Evolutionary conservation across 192 early-diverging fungal genomes (phyloP).

Genomic region (Backusella mclennaniae): DNA sequence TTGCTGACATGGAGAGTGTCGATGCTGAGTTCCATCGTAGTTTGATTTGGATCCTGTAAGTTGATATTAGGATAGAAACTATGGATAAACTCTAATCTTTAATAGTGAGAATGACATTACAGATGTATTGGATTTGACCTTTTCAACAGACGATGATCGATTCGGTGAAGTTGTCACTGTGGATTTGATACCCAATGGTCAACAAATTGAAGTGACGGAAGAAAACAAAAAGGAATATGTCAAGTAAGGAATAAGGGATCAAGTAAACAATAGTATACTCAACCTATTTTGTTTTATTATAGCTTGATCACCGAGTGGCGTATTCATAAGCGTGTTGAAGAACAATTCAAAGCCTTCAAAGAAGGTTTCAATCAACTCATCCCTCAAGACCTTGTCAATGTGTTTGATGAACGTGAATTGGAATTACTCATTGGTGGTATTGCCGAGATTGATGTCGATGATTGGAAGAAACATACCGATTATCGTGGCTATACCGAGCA

Average conservation of each 20-base stretch:
- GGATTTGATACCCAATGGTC: slow-evolving; percentile 86
- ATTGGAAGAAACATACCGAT: slow-evolving; percentile 99
- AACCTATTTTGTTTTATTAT: not conserved
- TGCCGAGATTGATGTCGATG: slow-evolving; percentile 94
- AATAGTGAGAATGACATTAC: slow-evolving; percentile 82
- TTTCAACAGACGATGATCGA: slow-evolving; percentile 88
- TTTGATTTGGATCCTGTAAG: slow-evolving; percentile 90
- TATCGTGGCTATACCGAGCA: slow-evolving; percentile 96
- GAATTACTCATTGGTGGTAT: slow-evolving; percentile 97
- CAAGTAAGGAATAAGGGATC: slow-evolving; percentile 41
- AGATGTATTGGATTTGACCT: slow-evolving; percentile 83
- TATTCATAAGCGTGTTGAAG: slow-evolving; percentile 87
- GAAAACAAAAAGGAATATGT: slow-evolving; percentile 98
- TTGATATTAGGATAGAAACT: not conserved
- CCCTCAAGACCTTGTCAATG: slow-evolving; percentile 88
- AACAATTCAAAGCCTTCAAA: slow-evolving; percentile 93
- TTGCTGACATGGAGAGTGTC: slow-evolving; percentile 93
- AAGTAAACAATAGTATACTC: not conserved
- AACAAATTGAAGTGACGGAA: slow-evolving; percentile 89
- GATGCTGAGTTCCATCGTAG: slow-evolving; percentile 91
- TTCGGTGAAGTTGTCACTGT: slow-evolving; percentile 89
- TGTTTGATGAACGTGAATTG: slow-evolving; percentile 98
- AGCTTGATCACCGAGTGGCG: slow-evolving; percentile 83
- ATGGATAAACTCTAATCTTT: too few species aligned
- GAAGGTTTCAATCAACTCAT: slow-evolving; percentile 96